Base-by-base conservation (phyloP, 2,329 filamentous ascomycete genomes). In the Teratosphaeria gauchensis region DNA sequence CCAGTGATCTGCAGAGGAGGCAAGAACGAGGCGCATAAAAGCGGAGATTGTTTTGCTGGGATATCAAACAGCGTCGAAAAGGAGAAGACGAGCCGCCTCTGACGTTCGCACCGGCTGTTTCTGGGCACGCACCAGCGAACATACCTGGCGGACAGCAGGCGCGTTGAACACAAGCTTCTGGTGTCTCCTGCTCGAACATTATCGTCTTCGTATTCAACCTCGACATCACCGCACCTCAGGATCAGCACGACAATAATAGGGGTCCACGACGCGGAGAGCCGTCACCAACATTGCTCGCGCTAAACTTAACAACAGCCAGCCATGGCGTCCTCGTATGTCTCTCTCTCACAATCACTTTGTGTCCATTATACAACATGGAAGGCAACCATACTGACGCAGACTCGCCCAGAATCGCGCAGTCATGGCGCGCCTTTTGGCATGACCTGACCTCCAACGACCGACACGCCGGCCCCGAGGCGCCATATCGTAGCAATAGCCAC, bases 351-450 rank as follows among this genome's bases (percentile, higher is more conserved):
- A 8, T 21, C 42, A 8, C n/a, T 11, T 48, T 21, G 19, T 19
- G 19, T 21, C 19, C 42, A 11, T n/a, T 7, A 21, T 21, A 48
- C 42, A 48, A 16, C 8, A 48, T 48, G 42, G 42, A 24, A 48
- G n/a, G 19, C n/a, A 5, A n/a, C n/a, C n/a, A 48, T 19, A 48
- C 19, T 48, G 42, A 48, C 42, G 19, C 42, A 21, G 42, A 21
- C n/a, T 48, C 42, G 16, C 42, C 42, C n/a, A 48, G 42, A 21
- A 48, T 48, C 42, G 42, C 42, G 42, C 42, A 48, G n/a, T 48
- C 42, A 75, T 88, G 94, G 76, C 88, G 88, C 76, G 89, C 88
- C 62, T 92, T 99, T 78, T 99, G 94, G 94, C 94, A 97, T 67
- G 94, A 73, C 60, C 75, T 88, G 82, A 88, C 84, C 72, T 87